Conservation (phyloP, 352 stramenopile genomes). For the Globisporangium alternatum region DNA sequence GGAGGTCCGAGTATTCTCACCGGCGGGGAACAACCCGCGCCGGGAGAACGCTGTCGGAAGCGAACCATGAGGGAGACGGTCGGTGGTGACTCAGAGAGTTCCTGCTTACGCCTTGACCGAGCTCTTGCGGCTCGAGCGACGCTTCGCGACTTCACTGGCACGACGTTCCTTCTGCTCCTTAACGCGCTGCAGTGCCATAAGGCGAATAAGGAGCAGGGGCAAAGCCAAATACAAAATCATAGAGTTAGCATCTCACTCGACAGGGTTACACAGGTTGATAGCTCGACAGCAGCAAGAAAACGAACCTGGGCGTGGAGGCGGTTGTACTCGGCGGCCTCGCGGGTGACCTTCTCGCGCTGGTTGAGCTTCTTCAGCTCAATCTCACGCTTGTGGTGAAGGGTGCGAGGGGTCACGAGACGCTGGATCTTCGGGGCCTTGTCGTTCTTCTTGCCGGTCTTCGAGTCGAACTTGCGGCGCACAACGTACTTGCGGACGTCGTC, state of each 20-base stretch:
- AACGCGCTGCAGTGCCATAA: conserved; percentile 95
- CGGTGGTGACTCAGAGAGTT: conserved; percentile 9
- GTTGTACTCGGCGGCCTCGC: conserved; percentile 96
- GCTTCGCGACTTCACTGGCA: conserved; percentile 97
- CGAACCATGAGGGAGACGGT: conserved; percentile 7
- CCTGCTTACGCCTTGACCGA: conserved; percentile 87
- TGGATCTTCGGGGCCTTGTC: conserved; percentile 99
- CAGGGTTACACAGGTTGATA: background rate
- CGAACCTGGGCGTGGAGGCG: conserved; percentile 93
- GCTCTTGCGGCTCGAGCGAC: conserved; percentile 95
- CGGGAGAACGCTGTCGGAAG: conserved; percentile 5
- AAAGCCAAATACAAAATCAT: conserved; percentile 35
- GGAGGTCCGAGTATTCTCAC: background rate
- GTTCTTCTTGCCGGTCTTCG: conserved; percentile 98
- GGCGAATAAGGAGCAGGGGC: conserved; percentile 89
- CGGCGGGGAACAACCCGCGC: conserved; percentile 7
- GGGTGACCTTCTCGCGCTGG: conserved; percentile 90
- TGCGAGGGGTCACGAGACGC: conserved; percentile 97
- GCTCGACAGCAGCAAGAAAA: conserved; percentile 12
- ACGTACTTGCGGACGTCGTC: conserved; percentile 99
- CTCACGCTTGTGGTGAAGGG: conserved; percentile 95
- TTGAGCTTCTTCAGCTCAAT: conserved; percentile 83
- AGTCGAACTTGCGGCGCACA: conserved; percentile 98
- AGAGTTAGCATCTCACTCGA: conserved; percentile 33
- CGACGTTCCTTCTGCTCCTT: conserved; percentile 98